These are phyloP conservation scores for Colletotrichum sp. DNA, from an alignment of 2,329 filamentous ascomycete species.

Conservation along the genomic window DNA sequence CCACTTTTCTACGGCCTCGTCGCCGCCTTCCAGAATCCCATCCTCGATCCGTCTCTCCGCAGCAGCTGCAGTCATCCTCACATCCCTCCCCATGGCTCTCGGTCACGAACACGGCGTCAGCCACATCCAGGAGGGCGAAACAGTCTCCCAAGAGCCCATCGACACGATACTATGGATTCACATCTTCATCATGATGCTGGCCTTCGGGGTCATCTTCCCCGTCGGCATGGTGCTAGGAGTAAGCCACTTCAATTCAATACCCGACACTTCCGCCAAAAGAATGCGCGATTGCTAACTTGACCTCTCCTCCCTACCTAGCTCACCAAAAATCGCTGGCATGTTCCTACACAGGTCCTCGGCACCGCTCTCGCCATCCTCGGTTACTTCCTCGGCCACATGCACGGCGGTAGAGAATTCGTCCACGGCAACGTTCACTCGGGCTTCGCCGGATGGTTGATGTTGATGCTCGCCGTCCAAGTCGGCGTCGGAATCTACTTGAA, in stretches of 20 bases:
- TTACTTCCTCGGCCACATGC: constrained; percentile 90
- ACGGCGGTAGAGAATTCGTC: constrained; percentile 87
- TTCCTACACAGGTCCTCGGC: constrained; percentile 81
- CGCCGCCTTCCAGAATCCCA: not conserved
- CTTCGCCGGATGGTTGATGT: constrained; percentile 82
- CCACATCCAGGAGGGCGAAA: constrained; percentile 71
- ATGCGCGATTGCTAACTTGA: constrained; percentile 6
- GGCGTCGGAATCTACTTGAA: constrained; percentile 85
- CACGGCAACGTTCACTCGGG: constrained; percentile 76
- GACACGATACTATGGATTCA: constrained; percentile 92
- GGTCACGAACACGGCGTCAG: constrained; percentile 56
- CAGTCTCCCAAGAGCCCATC: constrained; percentile 75
- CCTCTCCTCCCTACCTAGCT: constrained; percentile 59
- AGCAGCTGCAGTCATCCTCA: constrained; percentile 6
- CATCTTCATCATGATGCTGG: constrained; percentile 84
- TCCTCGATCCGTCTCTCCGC: not conserved
- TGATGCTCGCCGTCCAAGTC: constrained; percentile 79
- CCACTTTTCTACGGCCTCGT: constrained; percentile 16
- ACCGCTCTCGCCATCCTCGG: constrained; percentile 79
- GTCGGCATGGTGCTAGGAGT: constrained; percentile 95
- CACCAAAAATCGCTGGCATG: constrained; percentile 90
- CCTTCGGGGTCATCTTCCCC: constrained; percentile 93
- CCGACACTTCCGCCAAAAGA: not conserved
- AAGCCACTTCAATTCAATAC: constrained; percentile 39
- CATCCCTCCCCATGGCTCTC: constrained; percentile 20